Conservation (phyloP, 306 rosid genomes). For the Vigna hirtella region DNA sequence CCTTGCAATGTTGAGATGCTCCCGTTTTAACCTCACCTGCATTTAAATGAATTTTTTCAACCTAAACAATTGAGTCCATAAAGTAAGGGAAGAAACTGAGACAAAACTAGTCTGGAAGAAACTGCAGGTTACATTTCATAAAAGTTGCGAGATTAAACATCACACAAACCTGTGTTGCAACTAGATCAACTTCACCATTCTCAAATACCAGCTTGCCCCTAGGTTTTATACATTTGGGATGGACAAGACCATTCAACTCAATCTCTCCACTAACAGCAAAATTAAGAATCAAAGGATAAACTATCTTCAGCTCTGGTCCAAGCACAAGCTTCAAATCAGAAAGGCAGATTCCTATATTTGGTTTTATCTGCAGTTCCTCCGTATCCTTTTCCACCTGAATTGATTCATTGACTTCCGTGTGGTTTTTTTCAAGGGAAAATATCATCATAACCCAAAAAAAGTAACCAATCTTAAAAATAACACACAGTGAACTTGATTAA, state of each 20-base stretch:
- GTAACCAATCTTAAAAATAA: constrained; percentile 13
- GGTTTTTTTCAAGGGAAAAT: constrained; percentile 22
- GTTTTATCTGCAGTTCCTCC: constrained; percentile 67
- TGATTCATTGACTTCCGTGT: constrained; percentile 60
- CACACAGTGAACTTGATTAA: constrained; percentile 9
- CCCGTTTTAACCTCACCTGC: constrained; percentile 88
- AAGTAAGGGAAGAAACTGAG: constrained; percentile 39
- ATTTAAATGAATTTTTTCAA: constrained; percentile 45
- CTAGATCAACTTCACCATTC: constrained; percentile 94
- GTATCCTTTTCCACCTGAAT: constrained; percentile 62
- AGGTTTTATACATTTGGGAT: constrained; percentile 82
- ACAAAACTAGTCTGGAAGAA: constrained; percentile 30
- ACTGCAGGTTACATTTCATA: background rate
- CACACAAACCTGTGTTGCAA: constrained; percentile 85
- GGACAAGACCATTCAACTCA: constrained; percentile 83
- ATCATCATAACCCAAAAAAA: constrained; percentile 25
- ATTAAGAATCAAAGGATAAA: constrained; percentile 87
- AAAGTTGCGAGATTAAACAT: constrained; percentile 22
- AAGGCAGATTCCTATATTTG: constrained; percentile 66
- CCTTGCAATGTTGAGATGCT: constrained; percentile 81
- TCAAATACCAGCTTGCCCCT: constrained; percentile 82
- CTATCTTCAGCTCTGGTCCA: constrained; percentile 94
- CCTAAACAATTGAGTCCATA: constrained; percentile 23
- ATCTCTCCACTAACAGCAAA: constrained; percentile 89
- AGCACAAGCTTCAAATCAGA: constrained; percentile 84